phyloP scores from a whole-genome alignment of 202 grass and related monocot species.

The Zizania palustris region DNA sequence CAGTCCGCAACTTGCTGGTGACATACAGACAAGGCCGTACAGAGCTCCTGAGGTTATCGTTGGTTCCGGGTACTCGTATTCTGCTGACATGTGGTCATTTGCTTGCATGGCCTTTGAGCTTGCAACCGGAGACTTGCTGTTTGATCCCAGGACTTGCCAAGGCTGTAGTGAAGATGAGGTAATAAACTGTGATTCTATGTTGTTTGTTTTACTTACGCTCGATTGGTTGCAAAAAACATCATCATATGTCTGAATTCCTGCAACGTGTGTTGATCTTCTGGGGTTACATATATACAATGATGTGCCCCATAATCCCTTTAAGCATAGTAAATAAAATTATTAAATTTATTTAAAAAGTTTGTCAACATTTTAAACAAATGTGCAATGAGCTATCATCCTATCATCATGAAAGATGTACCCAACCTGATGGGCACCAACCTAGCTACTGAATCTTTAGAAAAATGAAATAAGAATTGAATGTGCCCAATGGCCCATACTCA shows the following conservation, averaged over 20 bases:
- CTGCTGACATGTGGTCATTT: constrained; percentile 90
- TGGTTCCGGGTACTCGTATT: constrained; percentile 78
- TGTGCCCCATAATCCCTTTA: constrained; percentile 9
- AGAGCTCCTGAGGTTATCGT: constrained; percentile 89
- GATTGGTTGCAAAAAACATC: neutral
- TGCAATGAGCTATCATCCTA: neutral
- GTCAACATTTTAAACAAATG: neutral
- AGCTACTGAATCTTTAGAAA: constrained; percentile 36
- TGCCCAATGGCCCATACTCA: constrained; percentile 24
- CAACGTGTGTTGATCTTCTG: neutral
- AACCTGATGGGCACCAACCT: constrained; percentile 30
- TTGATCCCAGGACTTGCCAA: constrained; percentile 62
- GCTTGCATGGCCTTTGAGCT: constrained; percentile 86
- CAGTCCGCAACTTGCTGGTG: constrained; percentile 58
- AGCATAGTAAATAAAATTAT: neutral
- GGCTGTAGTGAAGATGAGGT: constrained; percentile 90
- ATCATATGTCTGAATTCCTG: constrained; percentile 31
- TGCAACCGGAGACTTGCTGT: constrained; percentile 82
- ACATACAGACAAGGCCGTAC: constrained; percentile 92
- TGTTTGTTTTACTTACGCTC: neutral
- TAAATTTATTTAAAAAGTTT: constrained; percentile 20
- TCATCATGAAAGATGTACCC: constrained; percentile 30
- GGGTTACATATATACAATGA: neutral
- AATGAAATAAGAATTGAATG: constrained; percentile 20
- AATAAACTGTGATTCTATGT: constrained; percentile 6